Conservation (phyloP, 768 basidiomycete genomes). For the Mycena polygramma region DNA sequence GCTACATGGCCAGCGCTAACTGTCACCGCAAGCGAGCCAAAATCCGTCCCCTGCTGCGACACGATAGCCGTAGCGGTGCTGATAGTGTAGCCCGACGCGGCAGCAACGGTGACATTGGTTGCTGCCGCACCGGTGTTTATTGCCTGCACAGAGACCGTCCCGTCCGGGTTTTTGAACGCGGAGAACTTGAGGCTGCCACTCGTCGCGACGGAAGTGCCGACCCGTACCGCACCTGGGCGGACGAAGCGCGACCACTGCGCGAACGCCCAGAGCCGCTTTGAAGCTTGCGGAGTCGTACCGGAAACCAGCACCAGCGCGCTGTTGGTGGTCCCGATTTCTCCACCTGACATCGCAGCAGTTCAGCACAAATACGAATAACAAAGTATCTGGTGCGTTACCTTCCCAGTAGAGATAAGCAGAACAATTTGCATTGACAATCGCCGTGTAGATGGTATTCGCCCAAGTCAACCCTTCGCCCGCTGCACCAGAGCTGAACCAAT, state of each 20-base stretch:
- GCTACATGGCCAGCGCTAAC: conserved; percentile 13
- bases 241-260: conserved; percentile 34
- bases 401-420: conserved; percentile 31
- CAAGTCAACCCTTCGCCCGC: conserved; percentile 30
- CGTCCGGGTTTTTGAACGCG: conserved; percentile 35
- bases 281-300: conserved; percentile 21
- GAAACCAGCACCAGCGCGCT: conserved; percentile 16
- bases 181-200: conserved; percentile 11
- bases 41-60: conserved; percentile 22
- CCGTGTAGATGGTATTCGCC: conserved; percentile 30
- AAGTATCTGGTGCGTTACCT: too few relatives aligned
- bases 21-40: background rate
- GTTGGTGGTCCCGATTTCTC: conserved; percentile 30
- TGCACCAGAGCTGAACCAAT: conserved; percentile 27
- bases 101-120: background rate
- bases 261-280: conserved; percentile 33
- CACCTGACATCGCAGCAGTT: too few relatives aligned
- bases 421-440: conserved; percentile 24
- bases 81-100: conserved; percentile 23
- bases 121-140: conserved; percentile 24
- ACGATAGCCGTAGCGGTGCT: conserved; percentile 9
- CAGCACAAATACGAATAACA: too few relatives aligned
- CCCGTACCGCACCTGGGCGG: conserved; percentile 30
- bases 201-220: conserved; percentile 19
- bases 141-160: conserved; percentile 22